Base-by-base conservation (phyloP, 345 rosid genomes). In the Iberis pinnata region DNA sequence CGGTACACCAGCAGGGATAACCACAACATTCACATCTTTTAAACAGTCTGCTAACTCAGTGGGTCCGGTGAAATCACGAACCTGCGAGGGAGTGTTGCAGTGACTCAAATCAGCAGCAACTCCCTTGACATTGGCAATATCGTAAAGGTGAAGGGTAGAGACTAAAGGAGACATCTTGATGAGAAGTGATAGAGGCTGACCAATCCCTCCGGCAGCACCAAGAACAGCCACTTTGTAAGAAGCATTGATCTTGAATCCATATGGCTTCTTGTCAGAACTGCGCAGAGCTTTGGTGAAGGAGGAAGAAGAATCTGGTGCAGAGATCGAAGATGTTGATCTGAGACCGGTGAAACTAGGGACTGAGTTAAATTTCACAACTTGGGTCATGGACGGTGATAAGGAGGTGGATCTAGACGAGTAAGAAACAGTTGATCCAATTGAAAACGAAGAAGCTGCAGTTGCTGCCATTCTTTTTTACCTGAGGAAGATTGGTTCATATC, bases 41-140 rank as follows among this genome's bases (percentile, higher is more conserved):
- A 90, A 72, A 62, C 76, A 79, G 25, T 73, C 60, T 9, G 89
- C 81, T 33, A 90, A 69, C 73, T 84, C 89, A 20, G 88, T 47
- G 9, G 82, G 77, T 1, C 96, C 95, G 2, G 96, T 82, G 71
- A 87, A 90, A 69, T 87, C 92, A 64, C 64, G 71, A 58, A 90
- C 96, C 60, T 80, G 82, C 6, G 92, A 78, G 5, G 96, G 98
- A 2, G 98, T 87, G 62, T 90, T 90, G 73, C 92, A 90, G 74
- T 90, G 98, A 58, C 98, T 82, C 39, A 90, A 69, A 71, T 90
- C 98, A 45, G 95, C 95, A 61, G 88, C 95, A 18, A 90, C 95
- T 59, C 98, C 98, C 70, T 80, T 87, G 26, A 90, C 98, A 63
- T 90, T 87, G 16, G 86, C 95, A 22, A 90, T 71, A 78, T 90